Evolutionary conservation across 345 rosid species (phyloP), one percentile per base, ranked within the genome.

Genomic region (Eucalyptus shirleyi): DNA sequence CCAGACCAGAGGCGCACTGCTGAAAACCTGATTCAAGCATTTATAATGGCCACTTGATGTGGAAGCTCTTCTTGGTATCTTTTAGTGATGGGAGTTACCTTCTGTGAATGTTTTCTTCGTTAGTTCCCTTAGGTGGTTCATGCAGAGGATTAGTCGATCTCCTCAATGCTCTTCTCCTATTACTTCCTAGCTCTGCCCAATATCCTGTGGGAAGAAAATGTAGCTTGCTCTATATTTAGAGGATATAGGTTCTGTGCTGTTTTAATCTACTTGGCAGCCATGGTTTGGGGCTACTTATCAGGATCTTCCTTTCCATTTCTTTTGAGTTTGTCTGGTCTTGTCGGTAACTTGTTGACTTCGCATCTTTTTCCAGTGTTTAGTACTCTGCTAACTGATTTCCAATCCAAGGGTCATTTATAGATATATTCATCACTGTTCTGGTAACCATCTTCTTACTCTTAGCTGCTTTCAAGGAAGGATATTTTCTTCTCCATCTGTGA

Each of bases 1-100:
- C 94, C 95, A 50, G 98, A 98, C 93, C 98, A 97, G 95, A 97
- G 92, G 94, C 96, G 93, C 90, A 92, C 96, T 10, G 99, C 99
- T 32, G 98, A 98, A 95, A 97, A 97, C 92, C 93, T 98, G 95
- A 94, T 98, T 92, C 99, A 95, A 94, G 99, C 99, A 89, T 98
- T 98, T 94, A 96, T 98, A 89, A 95, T 97, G 99, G 93, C 99
- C 91, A 92, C 97, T 67, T 98, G 93, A 94, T 88, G 88, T 88
- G 82, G 87, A 82, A 30, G 88, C 91, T 59, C 87, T 85, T 91
- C 87, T 42, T 55, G 88, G 62, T 90, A 89, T 62, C 86, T 88
- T 92, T 91, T 91, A 94, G 91, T 94, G 94, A 92, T 90, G 86
- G 93, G 88, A 91, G 72, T 89, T 86, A 89, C 88, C 91, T 80